These are phyloP conservation scores for Avena atlantica DNA, from an alignment of 176 grass and related monocot genomes.

Conservation along the genomic window DNA sequence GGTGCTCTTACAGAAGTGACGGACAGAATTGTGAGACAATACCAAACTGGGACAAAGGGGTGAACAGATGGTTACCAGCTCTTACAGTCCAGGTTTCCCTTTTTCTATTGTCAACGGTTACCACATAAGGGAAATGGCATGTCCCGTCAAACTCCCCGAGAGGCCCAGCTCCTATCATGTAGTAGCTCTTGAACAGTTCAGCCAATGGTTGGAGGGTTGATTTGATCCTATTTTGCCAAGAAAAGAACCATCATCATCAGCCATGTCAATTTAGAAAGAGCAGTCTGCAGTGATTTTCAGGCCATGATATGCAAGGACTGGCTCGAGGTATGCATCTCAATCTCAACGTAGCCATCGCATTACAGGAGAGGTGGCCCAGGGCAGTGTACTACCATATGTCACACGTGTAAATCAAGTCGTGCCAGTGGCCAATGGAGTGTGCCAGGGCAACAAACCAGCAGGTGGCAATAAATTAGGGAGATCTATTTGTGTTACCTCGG, in stretches of 20 bases:
- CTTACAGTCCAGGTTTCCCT: not conserved
- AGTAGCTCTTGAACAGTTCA: not conserved
- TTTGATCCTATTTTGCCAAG: not conserved
- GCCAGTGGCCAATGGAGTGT: slow-evolving; percentile 33
- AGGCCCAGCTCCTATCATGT: not conserved
- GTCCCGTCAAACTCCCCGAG: not conserved
- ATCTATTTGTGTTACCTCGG: slow-evolving; percentile 29
- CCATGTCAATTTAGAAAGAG: slow-evolving; percentile 10
- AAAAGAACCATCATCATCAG: slow-evolving; percentile 3
- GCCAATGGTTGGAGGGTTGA: slow-evolving; percentile 8
- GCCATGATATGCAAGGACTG: slow-evolving; percentile 13
- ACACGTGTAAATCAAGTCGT: not conserved
- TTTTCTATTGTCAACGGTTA: not conserved
- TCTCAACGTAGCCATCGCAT: slow-evolving; percentile 24
- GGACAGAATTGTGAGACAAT: not conserved
- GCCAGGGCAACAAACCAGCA: slow-evolving; percentile 41
- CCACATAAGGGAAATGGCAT: not conserved
- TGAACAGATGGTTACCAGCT: not conserved
- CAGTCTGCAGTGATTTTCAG: slow-evolving; percentile 3
- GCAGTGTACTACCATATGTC: slow-evolving; percentile 14
- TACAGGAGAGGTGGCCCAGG: slow-evolving; percentile 21
- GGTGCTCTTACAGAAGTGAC: not conserved
- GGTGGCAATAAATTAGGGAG: slow-evolving; percentile 38
- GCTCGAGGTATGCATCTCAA: slow-evolving; percentile 13
- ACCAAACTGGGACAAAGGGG: not conserved